Evolutionary conservation across 805 yeast species (phyloP).

Genomic region (Myxozyma monticola): DNA sequence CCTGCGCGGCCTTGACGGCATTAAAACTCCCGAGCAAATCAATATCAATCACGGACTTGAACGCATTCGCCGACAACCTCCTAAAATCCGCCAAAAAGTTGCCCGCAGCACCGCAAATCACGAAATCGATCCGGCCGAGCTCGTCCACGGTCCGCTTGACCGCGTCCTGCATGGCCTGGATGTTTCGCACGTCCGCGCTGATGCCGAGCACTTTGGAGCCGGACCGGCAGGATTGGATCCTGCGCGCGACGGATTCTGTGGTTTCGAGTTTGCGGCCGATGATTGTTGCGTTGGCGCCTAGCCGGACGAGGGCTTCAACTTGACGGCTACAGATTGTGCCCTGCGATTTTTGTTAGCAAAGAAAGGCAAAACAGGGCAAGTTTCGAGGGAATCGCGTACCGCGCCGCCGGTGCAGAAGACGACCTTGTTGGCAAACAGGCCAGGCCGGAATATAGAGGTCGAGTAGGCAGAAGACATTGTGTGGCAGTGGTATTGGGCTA

Average conservation of each 20-base stretch:
- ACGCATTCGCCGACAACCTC: conserved; percentile 78
- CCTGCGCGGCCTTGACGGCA: conserved; percentile 79
- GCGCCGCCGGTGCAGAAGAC: conserved; percentile 95
- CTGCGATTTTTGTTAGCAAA: conserved; percentile 4
- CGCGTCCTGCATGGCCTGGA: conserved; percentile 59
- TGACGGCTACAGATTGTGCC: conserved; percentile 94
- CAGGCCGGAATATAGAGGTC: conserved; percentile 49
- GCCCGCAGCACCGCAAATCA: conserved; percentile 96
- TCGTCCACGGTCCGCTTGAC: conserved; percentile 62
- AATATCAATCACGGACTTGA: conserved; percentile 81
- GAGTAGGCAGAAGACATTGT: too few species aligned
- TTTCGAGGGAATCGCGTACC: conserved; percentile 10
- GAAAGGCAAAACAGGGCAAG: not conserved
- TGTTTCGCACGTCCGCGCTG: conserved; percentile 76
- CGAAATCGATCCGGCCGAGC: conserved; percentile 80
- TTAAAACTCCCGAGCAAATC: conserved; percentile 77
- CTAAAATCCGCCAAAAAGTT: conserved; percentile 82
- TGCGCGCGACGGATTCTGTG: conserved; percentile 67
- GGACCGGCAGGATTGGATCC: conserved; percentile 55
- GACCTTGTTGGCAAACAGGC: conserved; percentile 77
- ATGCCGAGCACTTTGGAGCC: conserved; percentile 71
- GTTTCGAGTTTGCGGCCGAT: conserved; percentile 73
- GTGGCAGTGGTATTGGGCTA: too few species aligned
- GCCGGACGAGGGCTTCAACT: conserved; percentile 73
- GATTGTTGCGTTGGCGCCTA: conserved; percentile 87